Base-by-base conservation (phyloP, 768 basidiomycete species). In the Russula sp. region DNA sequence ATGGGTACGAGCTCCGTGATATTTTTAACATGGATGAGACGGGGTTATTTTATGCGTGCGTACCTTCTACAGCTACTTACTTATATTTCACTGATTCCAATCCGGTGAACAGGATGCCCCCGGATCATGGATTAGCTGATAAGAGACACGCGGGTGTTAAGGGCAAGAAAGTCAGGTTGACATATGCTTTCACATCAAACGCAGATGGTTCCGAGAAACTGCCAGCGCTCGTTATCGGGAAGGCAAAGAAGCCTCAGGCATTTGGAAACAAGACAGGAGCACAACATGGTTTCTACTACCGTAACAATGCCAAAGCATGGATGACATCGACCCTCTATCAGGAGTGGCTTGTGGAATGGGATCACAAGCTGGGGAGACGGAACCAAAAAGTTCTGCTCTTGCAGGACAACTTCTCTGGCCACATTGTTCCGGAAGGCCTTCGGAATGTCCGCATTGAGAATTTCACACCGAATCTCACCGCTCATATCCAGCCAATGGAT, bases 401-500 rank as follows among this genome's bases (percentile, higher is more conserved):
- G 6, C 59, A 73, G 20, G 73, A 76, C 64, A 75, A 75, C 56
- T 77, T 77, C 61, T 69, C 64, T 0, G 74, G 70, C 9, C 75
- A 77, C 45, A 35, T 48, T 27, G 22, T 45, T 55, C 50, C 37
- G 1, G 71, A 75, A 35, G 22, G 69, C 31, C 74, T 71, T 47
- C 63, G 44, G 7, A 73, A 74, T 62, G 72, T 77, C 60, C 57
- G 62, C 4, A 22, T 77, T 35, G 65, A 71, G 53, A 69, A 57
- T 58, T 76, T 76, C 47, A 67, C 64, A 49, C 72, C 75, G 4
- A 78, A 78, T 64, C 52, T 78, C 51, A 79, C 73, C 0, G 63
- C 76, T 4, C 73, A 68, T 68, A 69, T 79, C 35, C 77, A 79
- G 57, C 76, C 75, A 9, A 59, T 66, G 40, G 75, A 77, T 68